These are phyloP conservation scores for Huntiella bhutanensis DNA, from an alignment of 2,329 filamentous ascomycete species.

Conservation along the genomic window DNA sequence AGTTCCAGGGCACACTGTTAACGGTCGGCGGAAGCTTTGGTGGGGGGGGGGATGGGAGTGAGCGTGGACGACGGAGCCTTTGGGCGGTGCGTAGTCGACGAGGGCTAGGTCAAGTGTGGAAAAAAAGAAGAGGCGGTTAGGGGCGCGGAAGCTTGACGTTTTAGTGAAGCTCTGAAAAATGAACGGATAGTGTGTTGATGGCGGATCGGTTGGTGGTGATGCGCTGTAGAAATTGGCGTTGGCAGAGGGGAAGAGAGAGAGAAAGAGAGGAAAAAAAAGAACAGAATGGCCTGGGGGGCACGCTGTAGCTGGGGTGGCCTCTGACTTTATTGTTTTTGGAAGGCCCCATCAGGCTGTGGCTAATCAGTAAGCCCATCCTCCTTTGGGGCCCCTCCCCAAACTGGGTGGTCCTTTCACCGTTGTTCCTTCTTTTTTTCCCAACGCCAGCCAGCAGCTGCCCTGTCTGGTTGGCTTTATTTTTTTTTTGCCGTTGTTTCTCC, in stretches of 20 bases:
- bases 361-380: constrained; percentile 8
- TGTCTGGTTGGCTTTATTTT: constrained; percentile 3
- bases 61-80: background rate
- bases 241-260: constrained; percentile 6
- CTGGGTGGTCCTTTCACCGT: constrained; percentile 1
- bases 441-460: background rate
- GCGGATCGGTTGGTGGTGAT: constrained; percentile 2
- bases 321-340: constrained; percentile 11
- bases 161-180: background rate
- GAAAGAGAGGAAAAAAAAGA: constrained; percentile 9
- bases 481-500: constrained; percentile 12
- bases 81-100: constrained; percentile 4
- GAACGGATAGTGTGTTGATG: background rate
- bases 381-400: too few species aligned
- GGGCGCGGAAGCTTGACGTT: background rate
- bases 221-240: constrained; percentile 6
- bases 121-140: constrained; percentile 7
- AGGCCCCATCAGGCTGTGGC: constrained; percentile 8
- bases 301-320: constrained; percentile 10
- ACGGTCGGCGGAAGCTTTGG: background rate
- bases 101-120: background rate
- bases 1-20: too few species aligned
- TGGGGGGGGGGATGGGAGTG: too few species aligned
- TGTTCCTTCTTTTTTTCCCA: background rate
- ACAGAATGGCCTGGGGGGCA: constrained; percentile 6